Evolutionary conservation across 2,329 filamentous ascomycete species (phyloP).

Genomic region (Aspergillus hortae): DNA sequence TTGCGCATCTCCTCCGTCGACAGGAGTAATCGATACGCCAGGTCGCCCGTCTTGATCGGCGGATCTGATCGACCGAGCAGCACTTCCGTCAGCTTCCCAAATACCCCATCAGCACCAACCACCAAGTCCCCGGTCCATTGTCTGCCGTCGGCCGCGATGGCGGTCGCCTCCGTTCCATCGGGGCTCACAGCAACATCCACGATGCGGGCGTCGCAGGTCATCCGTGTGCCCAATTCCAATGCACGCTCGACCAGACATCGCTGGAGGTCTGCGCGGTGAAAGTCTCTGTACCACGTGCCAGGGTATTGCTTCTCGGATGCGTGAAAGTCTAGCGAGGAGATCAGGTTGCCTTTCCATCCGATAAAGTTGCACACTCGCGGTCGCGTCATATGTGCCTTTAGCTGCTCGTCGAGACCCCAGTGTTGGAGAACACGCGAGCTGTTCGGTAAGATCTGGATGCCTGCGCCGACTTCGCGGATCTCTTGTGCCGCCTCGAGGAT

Average conservation of each 20-base stretch:
- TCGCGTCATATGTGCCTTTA: conserved; percentile 41
- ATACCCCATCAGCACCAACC: conserved; percentile 26
- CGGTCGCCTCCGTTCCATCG: conserved; percentile 34
- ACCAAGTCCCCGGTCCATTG: conserved; percentile 23
- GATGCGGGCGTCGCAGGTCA: conserved; percentile 47
- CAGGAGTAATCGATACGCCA: conserved; percentile 55
- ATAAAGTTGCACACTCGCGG: conserved; percentile 48
- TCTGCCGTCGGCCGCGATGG: conserved; percentile 26
- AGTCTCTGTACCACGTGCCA: conserved; percentile 48
- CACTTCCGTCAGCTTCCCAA: conserved; percentile 38
- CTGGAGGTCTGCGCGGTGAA: conserved; percentile 54
- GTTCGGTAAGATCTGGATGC: conserved; percentile 28
- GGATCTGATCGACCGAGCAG: conserved; percentile 45
- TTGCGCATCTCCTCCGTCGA: conserved; percentile 47
- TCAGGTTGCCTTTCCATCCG: conserved; percentile 51
- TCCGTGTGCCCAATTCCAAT: conserved; percentile 44
- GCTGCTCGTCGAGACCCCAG: conserved; percentile 42
- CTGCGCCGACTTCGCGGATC: conserved; percentile 27
- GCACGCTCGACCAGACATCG: conserved; percentile 47
- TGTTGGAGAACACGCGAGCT: conserved; percentile 28
- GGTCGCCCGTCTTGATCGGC: conserved; percentile 52
- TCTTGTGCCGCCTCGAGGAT: conserved; percentile 22
- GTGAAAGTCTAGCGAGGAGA: conserved; percentile 49
- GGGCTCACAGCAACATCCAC: conserved; percentile 35
- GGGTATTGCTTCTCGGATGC: conserved; percentile 37